Evolutionary conservation across 1,139 yeast species (phyloP), one percentile per base, ranked within the genome.

Genomic region (Candida tetrigidarum): DNA sequence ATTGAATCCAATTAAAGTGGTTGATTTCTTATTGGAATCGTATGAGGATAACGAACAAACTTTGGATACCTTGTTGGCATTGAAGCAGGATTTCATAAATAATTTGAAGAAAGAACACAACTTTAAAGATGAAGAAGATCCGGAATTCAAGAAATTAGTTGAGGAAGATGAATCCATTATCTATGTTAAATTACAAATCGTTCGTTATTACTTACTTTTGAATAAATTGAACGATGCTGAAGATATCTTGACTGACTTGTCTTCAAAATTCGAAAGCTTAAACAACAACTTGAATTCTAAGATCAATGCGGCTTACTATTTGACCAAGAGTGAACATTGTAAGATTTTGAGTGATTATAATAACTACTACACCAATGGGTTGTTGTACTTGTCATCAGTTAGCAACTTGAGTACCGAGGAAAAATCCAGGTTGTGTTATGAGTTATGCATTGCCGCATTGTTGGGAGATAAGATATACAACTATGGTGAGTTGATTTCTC

Each of bases 381-480:
- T 76, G 56, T 70, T 69, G 47, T 81, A 77, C 52, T 71, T 86
- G 54, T 69, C 82, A 7, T 62, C 75, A 18, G 67, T 77, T 37
- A 76, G 76, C 53, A 76, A 76, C 52, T 54, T 63, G 37, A 52
- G 55, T 8, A 50, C 58, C 16, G 64, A 59, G 20, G 66, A 64
- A 28, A 56, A 59, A 50, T 54, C 61, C 41, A 74, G 71, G 48
- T 73, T 90, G 46, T 93, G 97, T 20, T 83, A 84, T 58, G 96
- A 93, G 55, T 77, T 93, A 57, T 80, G 96, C 49, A 77, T 91
- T 43, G 84, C 96, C 36, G 99, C 98, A 0, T 72, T 93, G 51
- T 74, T 93, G 55, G 99, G 98, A 39, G 96, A 91, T 59, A 84
- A 83, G 61, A 88, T 93, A 55, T 95, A 91, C 74, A 93, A 92